Evolutionary conservation across 2,329 filamentous ascomycete species (phyloP), one percentile per base, ranked within the genome.

Genomic region (Ophiostoma angusticollis): DNA sequence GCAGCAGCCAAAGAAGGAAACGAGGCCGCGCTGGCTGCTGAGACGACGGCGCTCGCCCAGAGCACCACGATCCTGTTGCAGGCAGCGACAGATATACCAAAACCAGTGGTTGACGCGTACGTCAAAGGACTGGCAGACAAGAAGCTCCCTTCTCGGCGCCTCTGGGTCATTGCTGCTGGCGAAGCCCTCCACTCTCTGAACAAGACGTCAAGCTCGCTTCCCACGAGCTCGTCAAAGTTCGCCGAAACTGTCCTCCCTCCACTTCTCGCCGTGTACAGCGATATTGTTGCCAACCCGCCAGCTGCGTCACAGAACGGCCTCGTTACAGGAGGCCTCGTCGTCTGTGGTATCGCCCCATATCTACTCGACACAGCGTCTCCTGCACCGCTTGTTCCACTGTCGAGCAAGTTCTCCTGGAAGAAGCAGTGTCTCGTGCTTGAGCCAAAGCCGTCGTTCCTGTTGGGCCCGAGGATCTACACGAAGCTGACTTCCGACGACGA

Each of bases 111-210:
- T 1, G 84, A 89, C 51, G 68, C 75, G 1, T 79, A 93, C 49
- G 61, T 71, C 21, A 96, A 94, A 59, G 91, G 89, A 1, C 67
- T 93, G 31, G 67, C 70, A 7, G 91, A 98, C 48, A 98, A 96
- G 60, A 84, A 86, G 50, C 63, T 82, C 2, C 69, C 78, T 6
- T 74, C 83, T 38, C 78, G 84, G 21, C 84, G 80, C 45, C 62
- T 84, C 17, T 98, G 91, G 91, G 70, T 84, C 37, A 64, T 91
- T 27, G 76, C 77, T 29, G 63, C 80, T 24, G 85, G 82, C 29
- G 74, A 84, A 23, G 62, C 87, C 2, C 62, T 94, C 32, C 79
- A 77, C 64, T 59, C 65, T 27, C 60, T 73, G 12, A 56, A 63
- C 24, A 49, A 62, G 13, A 53, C 64, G n/a, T 52, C 63, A 6